Evolutionary conservation across 2,329 filamentous ascomycete genomes (phyloP).

Genomic region (Aspergillus fijiensis): DNA sequence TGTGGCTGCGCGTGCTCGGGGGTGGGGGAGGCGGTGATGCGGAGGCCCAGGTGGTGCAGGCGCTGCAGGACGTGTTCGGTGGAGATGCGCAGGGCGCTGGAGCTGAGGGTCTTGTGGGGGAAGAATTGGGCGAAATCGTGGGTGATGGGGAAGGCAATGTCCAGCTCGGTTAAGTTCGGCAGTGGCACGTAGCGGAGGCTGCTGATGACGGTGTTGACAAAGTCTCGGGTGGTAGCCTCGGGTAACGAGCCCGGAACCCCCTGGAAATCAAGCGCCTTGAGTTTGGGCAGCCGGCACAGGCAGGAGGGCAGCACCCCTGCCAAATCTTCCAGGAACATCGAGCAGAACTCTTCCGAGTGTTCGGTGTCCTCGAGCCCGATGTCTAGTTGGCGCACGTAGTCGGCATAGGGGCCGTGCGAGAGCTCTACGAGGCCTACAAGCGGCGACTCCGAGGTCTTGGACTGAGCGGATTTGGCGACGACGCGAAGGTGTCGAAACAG

Average conservation of each 20-base stretch:
- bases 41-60: background rate
- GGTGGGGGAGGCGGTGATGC: background rate
- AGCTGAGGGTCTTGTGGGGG: background rate
- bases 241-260: background rate
- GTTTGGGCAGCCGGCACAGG: background rate
- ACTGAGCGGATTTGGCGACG: background rate
- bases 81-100: background rate
- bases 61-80: background rate
- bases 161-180: background rate
- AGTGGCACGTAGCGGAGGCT: background rate
- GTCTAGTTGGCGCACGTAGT: background rate
- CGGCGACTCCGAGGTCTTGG: background rate
- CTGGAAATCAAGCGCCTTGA: background rate
- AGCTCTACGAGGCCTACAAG: background rate
- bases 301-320: background rate
- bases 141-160: background rate
- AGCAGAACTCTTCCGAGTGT: background rate
- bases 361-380: background rate
- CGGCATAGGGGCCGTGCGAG: background rate
- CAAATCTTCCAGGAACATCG: background rate
- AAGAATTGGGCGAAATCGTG: background rate
- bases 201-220: background rate
- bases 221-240: background rate
- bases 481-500: background rate
- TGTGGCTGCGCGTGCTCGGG: background rate